phyloP scores from a whole-genome alignment of 768 basidiomycete genomes.

The Kwoniella bestiolae region DNA sequence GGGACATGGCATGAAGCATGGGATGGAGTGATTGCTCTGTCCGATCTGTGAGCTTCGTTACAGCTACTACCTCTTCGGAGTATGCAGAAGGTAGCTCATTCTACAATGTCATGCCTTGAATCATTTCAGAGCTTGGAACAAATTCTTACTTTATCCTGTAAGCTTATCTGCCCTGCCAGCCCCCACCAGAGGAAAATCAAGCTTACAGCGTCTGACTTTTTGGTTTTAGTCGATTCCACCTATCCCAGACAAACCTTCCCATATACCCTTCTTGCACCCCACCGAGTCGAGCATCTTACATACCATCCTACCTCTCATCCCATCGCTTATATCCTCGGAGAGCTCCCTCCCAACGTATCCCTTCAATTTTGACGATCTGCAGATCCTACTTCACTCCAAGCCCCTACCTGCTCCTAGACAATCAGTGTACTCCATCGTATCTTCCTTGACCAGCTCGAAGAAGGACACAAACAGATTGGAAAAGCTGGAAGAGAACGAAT shows the following conservation, averaged over 20 bases:
- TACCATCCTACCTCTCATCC: conserved; percentile 6
- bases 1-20: conserved; percentile 30
- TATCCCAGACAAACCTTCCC: background rate
- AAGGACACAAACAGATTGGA: background rate
- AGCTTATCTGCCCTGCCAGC: background rate
- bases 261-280: background rate
- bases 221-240: conserved; percentile 9
- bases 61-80: too few species aligned
- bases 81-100: too few species aligned
- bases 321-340: conserved; percentile 8
- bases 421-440: background rate
- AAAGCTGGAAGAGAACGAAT: conserved; percentile 6
- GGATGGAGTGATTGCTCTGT: conserved; percentile 9
- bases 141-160: conserved; percentile 14
- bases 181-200: background rate
- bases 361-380: conserved; percentile 8
- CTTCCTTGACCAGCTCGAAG: background rate
- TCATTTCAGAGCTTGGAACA: conserved; percentile 13
- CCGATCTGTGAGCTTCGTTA: conserved; percentile 7
- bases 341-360: background rate
- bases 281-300: conserved; percentile 4
- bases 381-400: background rate
- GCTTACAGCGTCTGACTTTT: background rate
- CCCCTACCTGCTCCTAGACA: background rate
- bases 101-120: background rate